Conservation (phyloP, 2,329 filamentous ascomycete species). For the Trichoderma afroharzianum region DNA sequence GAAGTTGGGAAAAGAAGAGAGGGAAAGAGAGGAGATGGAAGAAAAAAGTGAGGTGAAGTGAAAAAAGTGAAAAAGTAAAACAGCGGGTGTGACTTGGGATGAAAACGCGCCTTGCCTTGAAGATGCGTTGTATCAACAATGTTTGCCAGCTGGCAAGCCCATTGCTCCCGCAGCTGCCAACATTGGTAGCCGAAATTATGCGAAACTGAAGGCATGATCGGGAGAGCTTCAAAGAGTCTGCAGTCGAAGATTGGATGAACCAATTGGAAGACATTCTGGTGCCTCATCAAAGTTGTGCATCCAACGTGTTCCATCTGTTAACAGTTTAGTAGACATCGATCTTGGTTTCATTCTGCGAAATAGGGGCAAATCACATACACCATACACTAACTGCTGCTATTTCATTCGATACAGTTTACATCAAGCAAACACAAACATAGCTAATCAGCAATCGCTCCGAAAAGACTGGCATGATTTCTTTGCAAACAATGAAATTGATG, state of each 20-base stretch:
- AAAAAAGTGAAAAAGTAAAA: background rate
- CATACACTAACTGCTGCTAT: too few species aligned
- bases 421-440: background rate
- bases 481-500: slow-evolving; percentile 34
- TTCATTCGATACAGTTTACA: background rate
- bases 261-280: background rate
- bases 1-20: too few species aligned
- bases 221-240: background rate
- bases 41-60: background rate
- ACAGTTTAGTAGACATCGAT: too few species aligned
- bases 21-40: too few species aligned
- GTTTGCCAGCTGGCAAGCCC: slow-evolving; percentile 18
- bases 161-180: background rate
- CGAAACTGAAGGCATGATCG: background rate
- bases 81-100: background rate
- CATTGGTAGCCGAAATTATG: background rate
- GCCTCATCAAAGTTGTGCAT: background rate
- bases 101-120: background rate
- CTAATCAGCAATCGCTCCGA: background rate
- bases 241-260: background rate
- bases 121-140: background rate
- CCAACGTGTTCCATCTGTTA: background rate
- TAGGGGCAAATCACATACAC: background rate
- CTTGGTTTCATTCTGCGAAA: background rate
- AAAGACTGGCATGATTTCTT: background rate